Base-by-base conservation (phyloP, 352 stramenopile species). In the Globisporangium paroecandrum region DNA sequence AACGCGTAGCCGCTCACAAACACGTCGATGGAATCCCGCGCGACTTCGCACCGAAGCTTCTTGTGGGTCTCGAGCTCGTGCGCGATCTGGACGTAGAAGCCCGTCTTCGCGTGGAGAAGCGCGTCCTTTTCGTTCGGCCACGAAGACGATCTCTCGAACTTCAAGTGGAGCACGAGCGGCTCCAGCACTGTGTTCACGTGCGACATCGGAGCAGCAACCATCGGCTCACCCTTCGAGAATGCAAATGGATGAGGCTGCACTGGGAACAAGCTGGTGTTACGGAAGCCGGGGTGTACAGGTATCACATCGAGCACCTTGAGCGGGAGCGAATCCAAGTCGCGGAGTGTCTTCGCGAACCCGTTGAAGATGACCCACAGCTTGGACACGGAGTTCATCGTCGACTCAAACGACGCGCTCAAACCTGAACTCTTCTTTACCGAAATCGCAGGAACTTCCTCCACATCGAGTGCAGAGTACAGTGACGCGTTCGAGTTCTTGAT, bases 1-100 rank as follows among this genome's bases (percentile, higher is more conserved):
- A 97, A 97, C 4, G 84, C 82, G 61, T 90, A 97, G 61, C 90
- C 90, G 27, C 78, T 81, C 20, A 84, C 72, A 46, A 97, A 87
- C 2, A 97, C 83, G 63, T 97, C 90, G 8, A 97, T 72, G 58
- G 80, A 77, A 61, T 94, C 77, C 25, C 77, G 76, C 1, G 81
- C 83, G n/a, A 92, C 81, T 25, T 93, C 87, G n/a, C 85, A 93
- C 20, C 83, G 83, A 0, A 92, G 60, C 20, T 82, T 71, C 32
- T 82, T 73, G 22, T 74, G 74, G 3, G 83, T 84, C 53, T 93
- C 81, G 0, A 97, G 75, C 62, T 95, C 84, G 51, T 97, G 79
- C 1, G 81, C 87, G 29, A 97, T 83, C 47, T 97, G 83, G 15
- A 97, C 87, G 73, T 96, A 97, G 69, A 97, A 97, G 1, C 88